Base-by-base conservation (phyloP, 495 filamentous ascomycete species). In the Pseudevernia furfuracea region DNA sequence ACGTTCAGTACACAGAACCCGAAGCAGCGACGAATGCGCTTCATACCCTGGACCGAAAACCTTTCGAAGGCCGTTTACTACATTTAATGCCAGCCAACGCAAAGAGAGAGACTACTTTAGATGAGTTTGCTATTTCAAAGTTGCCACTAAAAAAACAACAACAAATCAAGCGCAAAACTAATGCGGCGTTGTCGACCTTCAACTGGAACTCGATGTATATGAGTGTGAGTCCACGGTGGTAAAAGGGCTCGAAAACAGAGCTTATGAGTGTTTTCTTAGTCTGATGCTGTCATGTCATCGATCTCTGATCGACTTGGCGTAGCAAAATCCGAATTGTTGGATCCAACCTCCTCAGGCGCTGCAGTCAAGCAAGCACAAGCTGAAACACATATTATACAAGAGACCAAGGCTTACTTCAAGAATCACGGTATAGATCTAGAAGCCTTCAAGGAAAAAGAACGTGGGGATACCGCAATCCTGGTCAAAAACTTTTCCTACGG, bases 171-270 rank as follows among this genome's bases (percentile, higher is more conserved):
- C 87, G 87, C 65, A 96, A 89, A 74, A 79, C 84, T 46, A 85
- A 89, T 61, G 88, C 92, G 34, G 81, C 89, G 19, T 86, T 86
- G 10, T 86, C 82, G 11, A 83, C 83, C 14, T 96, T 96, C 75
- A 96, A 89, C 72, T 98, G 94, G 95, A 98, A 97, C 77, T 92
- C 91, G 21, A 79, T 98, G 53, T 97, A 94, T 74, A 94, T 98
- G 92, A 97, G 87, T 75, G 90, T 95, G 77, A 77, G 81, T 77
- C 62, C 34, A 60, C 5, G 52, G 19, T 10, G 15, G 21, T 21
- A 4, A 49, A n/a, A 34, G 25, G 30, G n/a, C 36, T 15, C 2
- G 14, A 23, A 46, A 14, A n/a, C n/a, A n/a, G n/a, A 46, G 49
- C 62, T 60, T 57, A 76, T 78, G 68, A 78, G 59, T 41, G 30